Evolutionary conservation across 2,329 filamentous ascomycete species (phyloP), one percentile per base, ranked within the genome.

Genomic region (Akanthomyces uredinophilus): DNA sequence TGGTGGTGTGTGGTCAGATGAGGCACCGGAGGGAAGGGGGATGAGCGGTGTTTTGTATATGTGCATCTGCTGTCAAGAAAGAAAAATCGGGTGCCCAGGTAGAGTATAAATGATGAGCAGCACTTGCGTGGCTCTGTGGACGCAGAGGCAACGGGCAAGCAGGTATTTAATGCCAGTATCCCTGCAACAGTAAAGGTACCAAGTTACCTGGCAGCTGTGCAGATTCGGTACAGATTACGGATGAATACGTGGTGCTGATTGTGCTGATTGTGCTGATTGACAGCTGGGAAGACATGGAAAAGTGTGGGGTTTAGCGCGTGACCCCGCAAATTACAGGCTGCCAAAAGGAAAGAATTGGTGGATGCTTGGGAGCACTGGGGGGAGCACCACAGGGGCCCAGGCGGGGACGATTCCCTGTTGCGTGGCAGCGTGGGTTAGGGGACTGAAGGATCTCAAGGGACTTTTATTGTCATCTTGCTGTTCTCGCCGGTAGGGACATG

Each of bases 371-470:
- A 6, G 4, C 27, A 29, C n/a, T 29, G n/a, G 50, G n/a, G 50
- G 20, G 29, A 3, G 18, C 4, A 20, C 11, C 24, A 29, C 41
- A 47, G 54, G 41, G 54, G 20, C 1, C 20, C 29, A 16, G 39
- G 52, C 51, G 50, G 59, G 43, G 59, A 39, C 29, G 46, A 24
- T 24, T 32, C 20, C 22, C 50, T 22, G 27, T 37, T 39, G n/a
- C 56, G 32, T 62, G 60, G 27, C 11, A 16, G n/a, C 56, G 32
- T 62, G 60, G 52, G 60, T 56, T 62, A 56, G 60, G 60, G 60
- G 44, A 62, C 16, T 16, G 32, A 11, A 11, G 32, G 32, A 35
- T 35, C 32, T 39, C 3, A 14, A 39, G 37, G 37, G 37, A 39
- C 37, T 39, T 39, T 39, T 39, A 29, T 29, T 29, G 27, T 29